Percentiles rank a stretch among this genome's conserved stretches.
phyloP scores from a whole-genome alignment of 768 basidiomycete genomes.

The Podaxis pistillaris region DNA sequence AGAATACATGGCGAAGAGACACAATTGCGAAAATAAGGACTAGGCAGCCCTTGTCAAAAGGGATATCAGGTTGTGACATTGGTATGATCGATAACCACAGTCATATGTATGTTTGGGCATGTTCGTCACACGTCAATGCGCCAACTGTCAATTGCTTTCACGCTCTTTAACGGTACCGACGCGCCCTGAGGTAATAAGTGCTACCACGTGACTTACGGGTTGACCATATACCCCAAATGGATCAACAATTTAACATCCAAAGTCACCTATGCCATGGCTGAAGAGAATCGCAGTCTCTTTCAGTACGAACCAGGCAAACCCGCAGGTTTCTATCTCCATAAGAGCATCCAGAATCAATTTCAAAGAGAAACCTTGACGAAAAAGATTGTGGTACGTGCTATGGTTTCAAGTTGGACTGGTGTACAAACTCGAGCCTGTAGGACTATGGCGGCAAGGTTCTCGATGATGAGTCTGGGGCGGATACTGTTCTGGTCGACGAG shows the following conservation, averaged over 20 bases:
- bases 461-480: slow-evolving; percentile 17
- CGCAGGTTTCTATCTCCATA: slow-evolving; percentile 33
- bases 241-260: neutral
- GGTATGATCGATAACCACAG: too few relatives aligned
- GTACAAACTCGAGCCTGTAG: slow-evolving; percentile 17
- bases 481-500: slow-evolving; percentile 24
- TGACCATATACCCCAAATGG: neutral
- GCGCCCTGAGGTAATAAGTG: too few relatives aligned
- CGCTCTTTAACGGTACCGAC: too few relatives aligned
- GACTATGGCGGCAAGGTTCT: slow-evolving; percentile 27
- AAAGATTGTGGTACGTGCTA: slow-evolving; percentile 34
- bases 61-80: too few relatives aligned
- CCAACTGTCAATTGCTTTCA: too few relatives aligned
- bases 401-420: neutral
- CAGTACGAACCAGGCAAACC: slow-evolving; percentile 23
- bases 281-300: slow-evolving; percentile 19
- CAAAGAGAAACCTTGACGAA: slow-evolving; percentile 19
- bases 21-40: too few relatives aligned
- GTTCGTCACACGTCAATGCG: too few relatives aligned
- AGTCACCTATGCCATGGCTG: neutral
- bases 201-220: slow-evolving; percentile 8
- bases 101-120: too few relatives aligned
- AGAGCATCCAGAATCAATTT: slow-evolving; percentile 24
- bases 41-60: too few relatives aligned
- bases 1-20: too few relatives aligned